Evolutionary conservation across 345 rosid species (phyloP).

Genomic region (Eucalyptus camaldulensis): DNA sequence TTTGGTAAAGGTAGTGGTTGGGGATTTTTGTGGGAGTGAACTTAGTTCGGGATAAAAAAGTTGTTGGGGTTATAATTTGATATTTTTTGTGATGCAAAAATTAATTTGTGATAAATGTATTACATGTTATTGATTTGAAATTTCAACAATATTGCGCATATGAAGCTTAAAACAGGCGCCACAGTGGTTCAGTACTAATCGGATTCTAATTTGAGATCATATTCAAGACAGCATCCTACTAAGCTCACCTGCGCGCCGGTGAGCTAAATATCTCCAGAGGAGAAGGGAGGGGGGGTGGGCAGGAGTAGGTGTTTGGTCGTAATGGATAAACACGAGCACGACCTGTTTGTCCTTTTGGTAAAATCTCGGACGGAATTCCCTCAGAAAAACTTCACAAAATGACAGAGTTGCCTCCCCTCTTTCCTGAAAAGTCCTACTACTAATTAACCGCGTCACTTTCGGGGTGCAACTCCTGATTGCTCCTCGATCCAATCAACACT

Average conservation of each 20-base stretch:
- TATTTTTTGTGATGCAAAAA: background rate
- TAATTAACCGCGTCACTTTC: background rate
- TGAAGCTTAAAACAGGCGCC: background rate
- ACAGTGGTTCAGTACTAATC: background rate
- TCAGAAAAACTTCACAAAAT: background rate
- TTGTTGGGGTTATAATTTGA: background rate
- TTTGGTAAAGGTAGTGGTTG: fast-evolving
- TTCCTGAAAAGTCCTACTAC: too few species aligned
- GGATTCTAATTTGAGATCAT: background rate
- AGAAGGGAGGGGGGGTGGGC: background rate
- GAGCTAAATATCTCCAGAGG: background rate
- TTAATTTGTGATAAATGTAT: background rate
- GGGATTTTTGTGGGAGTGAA: background rate
- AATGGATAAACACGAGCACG: background rate
- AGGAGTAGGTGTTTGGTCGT: background rate
- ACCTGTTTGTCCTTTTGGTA: background rate
- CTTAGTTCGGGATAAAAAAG: background rate
- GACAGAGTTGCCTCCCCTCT: background rate
- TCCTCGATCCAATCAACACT: background rate
- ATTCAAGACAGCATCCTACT: background rate
- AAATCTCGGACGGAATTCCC: background rate
- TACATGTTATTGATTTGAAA: background rate
- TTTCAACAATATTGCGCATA: background rate
- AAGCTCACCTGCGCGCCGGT: background rate
- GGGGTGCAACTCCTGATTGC: background rate